Evolutionary conservation across 2,329 filamentous ascomycete species (phyloP).

Genomic region (Aspergillus viridinutans): DNA sequence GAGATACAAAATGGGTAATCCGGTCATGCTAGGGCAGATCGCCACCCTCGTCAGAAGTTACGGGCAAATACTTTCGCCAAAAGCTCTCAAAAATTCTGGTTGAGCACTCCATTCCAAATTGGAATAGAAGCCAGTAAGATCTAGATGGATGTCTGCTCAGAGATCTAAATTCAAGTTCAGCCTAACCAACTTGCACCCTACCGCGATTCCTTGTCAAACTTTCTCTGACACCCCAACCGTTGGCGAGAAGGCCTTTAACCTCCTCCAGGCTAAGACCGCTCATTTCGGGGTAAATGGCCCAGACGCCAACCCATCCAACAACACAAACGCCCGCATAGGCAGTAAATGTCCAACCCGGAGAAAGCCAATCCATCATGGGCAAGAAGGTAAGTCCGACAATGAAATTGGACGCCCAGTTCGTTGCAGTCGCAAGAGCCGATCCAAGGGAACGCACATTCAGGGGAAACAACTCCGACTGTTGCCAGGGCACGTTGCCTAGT

Average conservation of each 20-base stretch:
- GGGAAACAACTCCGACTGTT: constrained; percentile 89
- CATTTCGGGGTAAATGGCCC: constrained; percentile 80
- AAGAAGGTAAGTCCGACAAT: constrained; percentile 81
- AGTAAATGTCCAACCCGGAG: constrained; percentile 72
- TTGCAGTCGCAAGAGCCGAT: constrained; percentile 62
- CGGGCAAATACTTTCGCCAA: background rate
- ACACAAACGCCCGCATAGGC: constrained; percentile 70
- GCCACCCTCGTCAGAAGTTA: background rate
- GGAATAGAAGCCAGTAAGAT: background rate
- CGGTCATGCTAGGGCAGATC: too few relatives aligned
- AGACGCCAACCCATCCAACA: constrained; percentile 63
- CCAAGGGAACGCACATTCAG: constrained; percentile 59
- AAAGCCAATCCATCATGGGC: constrained; percentile 75
- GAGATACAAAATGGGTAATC: too few relatives aligned
- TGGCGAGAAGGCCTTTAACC: constrained; percentile 64
- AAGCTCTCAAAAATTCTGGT: background rate
- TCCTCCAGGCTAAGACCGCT: constrained; percentile 78
- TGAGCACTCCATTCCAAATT: background rate
- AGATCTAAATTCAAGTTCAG: background rate
- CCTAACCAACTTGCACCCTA: background rate
- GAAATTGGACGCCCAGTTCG: constrained; percentile 86
- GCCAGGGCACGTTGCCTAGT: constrained; percentile 91
- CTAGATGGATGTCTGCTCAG: background rate
- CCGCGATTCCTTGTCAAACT: constrained; percentile 27
- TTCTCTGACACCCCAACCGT: constrained; percentile 67